phyloP scores from a whole-genome alignment of 805 yeast genomes.

The Teunomyces atbi region DNA sequence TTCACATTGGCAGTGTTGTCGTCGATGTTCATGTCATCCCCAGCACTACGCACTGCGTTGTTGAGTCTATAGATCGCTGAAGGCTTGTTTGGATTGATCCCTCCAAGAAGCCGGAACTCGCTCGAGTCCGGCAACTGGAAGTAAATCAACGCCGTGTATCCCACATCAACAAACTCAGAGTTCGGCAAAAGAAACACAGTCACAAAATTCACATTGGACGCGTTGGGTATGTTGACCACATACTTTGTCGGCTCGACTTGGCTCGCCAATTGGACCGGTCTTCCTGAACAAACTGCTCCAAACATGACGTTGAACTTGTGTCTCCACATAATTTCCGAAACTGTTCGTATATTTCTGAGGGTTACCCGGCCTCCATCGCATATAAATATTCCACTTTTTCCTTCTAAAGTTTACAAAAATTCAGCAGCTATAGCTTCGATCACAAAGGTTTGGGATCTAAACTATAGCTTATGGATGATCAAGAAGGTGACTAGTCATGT shows the following conservation, averaged over 20 bases:
- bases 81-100: conserved; percentile 64
- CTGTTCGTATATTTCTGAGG: conserved; percentile 7
- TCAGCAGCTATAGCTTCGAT: conserved; percentile 4
- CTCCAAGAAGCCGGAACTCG: conserved; percentile 66
- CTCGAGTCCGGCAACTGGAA: conserved; percentile 72
- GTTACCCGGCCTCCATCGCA: conserved; percentile 4
- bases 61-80: conserved; percentile 88
- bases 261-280: conserved; percentile 55
- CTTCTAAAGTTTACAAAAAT: too few species aligned
- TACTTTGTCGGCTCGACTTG: conserved; percentile 71
- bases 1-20: conserved; percentile 30
- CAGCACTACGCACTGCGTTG: conserved; percentile 23
- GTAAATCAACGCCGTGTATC: conserved; percentile 79
- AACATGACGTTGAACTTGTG: conserved; percentile 44
- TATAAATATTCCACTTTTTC: neutral
- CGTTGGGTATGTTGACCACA: conserved; percentile 60
- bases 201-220: conserved; percentile 69
- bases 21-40: conserved; percentile 41
- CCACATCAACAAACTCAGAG: conserved; percentile 58
- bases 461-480: conserved; percentile 14
- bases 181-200: conserved; percentile 86
- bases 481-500: conserved; percentile 14
- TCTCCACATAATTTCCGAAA: too few species aligned
- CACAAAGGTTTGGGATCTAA: conserved; percentile 9
- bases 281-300: conserved; percentile 74